Evolutionary conservation across 805 yeast species (phyloP).

Genomic region (Jamesozyma lodderae): DNA sequence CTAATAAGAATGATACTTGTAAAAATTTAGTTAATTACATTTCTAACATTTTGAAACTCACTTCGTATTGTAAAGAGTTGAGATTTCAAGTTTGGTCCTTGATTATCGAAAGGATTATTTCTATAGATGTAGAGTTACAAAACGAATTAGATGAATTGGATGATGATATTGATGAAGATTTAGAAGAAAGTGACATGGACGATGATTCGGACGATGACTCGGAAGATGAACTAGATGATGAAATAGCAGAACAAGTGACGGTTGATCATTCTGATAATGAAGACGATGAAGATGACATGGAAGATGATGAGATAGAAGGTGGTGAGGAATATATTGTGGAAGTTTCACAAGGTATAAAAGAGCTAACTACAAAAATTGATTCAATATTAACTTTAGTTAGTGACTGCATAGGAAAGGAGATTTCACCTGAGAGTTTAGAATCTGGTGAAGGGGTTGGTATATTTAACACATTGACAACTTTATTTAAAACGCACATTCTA

Average conservation of each 20-base stretch:
- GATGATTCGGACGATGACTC: constrained; percentile 16
- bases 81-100: constrained; percentile 70
- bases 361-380: constrained; percentile 63
- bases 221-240: constrained; percentile 16
- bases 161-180: constrained; percentile 58
- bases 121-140: constrained; percentile 85
- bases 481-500: constrained; percentile 72
- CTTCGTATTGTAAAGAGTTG: constrained; percentile 68
- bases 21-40: constrained; percentile 52
- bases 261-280: too few species aligned
- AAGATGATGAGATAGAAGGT: constrained; percentile 29
- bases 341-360: constrained; percentile 39
- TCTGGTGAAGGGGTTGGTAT: constrained; percentile 57
- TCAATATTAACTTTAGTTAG: constrained; percentile 52
- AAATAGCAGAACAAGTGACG: too few species aligned
- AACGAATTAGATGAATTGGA: constrained; percentile 80
- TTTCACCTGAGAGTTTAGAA: constrained; percentile 43
- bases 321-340: constrained; percentile 42
- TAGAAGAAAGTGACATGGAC: constrained; percentile 25
- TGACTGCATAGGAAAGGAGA: constrained; percentile 38
- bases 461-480: constrained; percentile 63
- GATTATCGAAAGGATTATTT: constrained; percentile 69
- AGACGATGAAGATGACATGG: constrained; percentile 28
- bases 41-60: constrained; percentile 48
- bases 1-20: constrained; percentile 64